phyloP scores from a whole-genome alignment of 805 yeast species.

The Wickerhamomyces bisporus region DNA sequence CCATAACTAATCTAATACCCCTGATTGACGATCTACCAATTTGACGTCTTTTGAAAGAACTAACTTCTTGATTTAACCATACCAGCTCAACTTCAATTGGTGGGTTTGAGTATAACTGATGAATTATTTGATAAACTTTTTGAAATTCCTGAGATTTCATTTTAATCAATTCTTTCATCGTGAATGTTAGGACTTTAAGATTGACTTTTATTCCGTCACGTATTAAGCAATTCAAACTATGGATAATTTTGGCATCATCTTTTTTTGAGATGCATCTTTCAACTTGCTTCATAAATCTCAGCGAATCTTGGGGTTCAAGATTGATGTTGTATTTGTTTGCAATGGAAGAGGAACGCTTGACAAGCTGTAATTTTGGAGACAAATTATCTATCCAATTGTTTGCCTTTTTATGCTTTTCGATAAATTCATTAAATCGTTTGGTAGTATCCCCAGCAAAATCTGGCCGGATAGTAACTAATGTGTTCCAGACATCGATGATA shows the following conservation, averaged over 20 bases:
- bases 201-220: slow-evolving; percentile 20
- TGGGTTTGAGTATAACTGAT: slow-evolving; percentile 7
- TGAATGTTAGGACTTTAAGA: slow-evolving; percentile 4
- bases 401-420: background rate
- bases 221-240: slow-evolving; percentile 4
- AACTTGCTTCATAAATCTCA: background rate
- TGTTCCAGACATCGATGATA: slow-evolving; percentile 6
- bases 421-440: background rate
- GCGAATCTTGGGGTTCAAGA: background rate
- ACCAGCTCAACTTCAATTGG: slow-evolving; percentile 13
- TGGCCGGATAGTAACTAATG: slow-evolving; percentile 1
- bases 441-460: slow-evolving; percentile 1
- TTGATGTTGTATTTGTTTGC: background rate
- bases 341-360: background rate
- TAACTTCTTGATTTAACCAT: slow-evolving; percentile 4
- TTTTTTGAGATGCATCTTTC: background rate
- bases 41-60: background rate
- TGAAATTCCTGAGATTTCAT: slow-evolving; percentile 10
- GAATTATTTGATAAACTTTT: slow-evolving; percentile 11
- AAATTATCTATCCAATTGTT: background rate
- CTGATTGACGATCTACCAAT: slow-evolving; percentile 1
- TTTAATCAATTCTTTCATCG: slow-evolving; percentile 8
- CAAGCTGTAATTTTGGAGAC: background rate
- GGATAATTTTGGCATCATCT: slow-evolving; percentile 2
- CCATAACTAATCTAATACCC: background rate